These are phyloP conservation scores for Halophytophthora batemanensis DNA, from an alignment of 352 stramenopile genomes.

Conservation along the genomic window DNA sequence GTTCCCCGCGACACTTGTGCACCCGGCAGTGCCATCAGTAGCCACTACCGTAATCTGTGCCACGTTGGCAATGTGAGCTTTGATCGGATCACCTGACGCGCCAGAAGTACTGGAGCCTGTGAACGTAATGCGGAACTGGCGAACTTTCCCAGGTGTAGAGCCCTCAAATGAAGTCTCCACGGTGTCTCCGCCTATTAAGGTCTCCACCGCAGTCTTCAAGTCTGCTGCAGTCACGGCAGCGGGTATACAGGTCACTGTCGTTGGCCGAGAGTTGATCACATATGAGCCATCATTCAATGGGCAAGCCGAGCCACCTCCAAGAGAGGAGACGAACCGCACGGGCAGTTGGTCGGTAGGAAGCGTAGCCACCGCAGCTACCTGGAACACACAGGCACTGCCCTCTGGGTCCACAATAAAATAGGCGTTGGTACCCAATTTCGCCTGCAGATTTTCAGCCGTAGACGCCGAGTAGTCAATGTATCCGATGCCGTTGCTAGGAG, in stretches of 20 bases:
- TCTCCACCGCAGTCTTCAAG: slow-evolving; percentile 32
- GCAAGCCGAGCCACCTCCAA: slow-evolving; percentile 19
- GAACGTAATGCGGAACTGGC: slow-evolving; percentile 92
- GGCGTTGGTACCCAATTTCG: slow-evolving; percentile 71
- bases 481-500: slow-evolving; percentile 4
- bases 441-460: slow-evolving; percentile 47
- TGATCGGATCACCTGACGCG: slow-evolving; percentile 11
- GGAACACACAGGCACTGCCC: slow-evolving; percentile 47
- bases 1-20: slow-evolving; percentile 42
- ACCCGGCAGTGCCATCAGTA: slow-evolving; percentile 55
- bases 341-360: slow-evolving; percentile 36
- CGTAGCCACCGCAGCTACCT: slow-evolving; percentile 36
- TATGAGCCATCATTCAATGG: slow-evolving; percentile 37
- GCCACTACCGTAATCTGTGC: slow-evolving; percentile 46
- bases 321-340: slow-evolving; percentile 25
- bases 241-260: slow-evolving; percentile 38
- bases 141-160: background rate
- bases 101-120: slow-evolving; percentile 61
- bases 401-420: slow-evolving; percentile 58
- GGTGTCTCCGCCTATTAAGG: slow-evolving; percentile 57
- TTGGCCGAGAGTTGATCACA: slow-evolving; percentile 49
- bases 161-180: slow-evolving; percentile 16
- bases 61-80: slow-evolving; percentile 22
- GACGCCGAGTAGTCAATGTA: slow-evolving; percentile 72
- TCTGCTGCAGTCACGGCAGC: slow-evolving; percentile 22